These are phyloP conservation scores for Calocybe indica DNA, from an alignment of 768 basidiomycete genomes.

Conservation along the genomic window DNA sequence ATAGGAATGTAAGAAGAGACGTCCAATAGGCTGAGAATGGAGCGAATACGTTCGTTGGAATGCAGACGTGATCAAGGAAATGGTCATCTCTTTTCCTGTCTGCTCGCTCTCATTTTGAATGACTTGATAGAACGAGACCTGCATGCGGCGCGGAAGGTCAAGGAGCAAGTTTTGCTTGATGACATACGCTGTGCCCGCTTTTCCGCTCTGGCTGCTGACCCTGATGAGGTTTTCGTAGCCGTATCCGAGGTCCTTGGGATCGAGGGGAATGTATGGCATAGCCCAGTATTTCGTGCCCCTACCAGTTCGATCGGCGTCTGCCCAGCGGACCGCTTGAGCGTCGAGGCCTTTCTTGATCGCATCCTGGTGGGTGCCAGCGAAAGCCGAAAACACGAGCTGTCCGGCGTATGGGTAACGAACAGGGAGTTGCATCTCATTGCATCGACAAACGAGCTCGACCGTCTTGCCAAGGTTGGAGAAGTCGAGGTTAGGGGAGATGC, in stretches of 20 bases:
- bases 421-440: constrained; percentile 77
- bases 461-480: constrained; percentile 68
- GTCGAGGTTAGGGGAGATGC: constrained; percentile 68
- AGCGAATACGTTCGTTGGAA: constrained; percentile 66
- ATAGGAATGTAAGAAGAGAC: constrained; percentile 62
- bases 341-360: constrained; percentile 85
- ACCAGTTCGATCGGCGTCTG: constrained; percentile 40
- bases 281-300: constrained; percentile 50
- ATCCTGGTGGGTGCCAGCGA: constrained; percentile 81
- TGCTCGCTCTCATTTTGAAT: constrained; percentile 69
- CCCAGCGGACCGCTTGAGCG: constrained; percentile 46
- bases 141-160: constrained; percentile 79
- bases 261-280: constrained; percentile 81
- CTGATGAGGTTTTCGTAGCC: constrained; percentile 85
- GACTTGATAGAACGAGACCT: constrained; percentile 73
- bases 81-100: constrained; percentile 75
- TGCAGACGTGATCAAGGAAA: constrained; percentile 66
- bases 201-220: constrained; percentile 85
- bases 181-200: constrained; percentile 80
- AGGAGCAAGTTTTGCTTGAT: constrained; percentile 71
- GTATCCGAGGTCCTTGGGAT: constrained; percentile 79
- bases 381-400: constrained; percentile 81
- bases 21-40: constrained; percentile 56
- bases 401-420: constrained; percentile 80
- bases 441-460: constrained; percentile 72